These are phyloP conservation scores for Excoecaria cochinchinensis DNA, from an alignment of 345 rosid genomes.

Conservation along the genomic window DNA sequence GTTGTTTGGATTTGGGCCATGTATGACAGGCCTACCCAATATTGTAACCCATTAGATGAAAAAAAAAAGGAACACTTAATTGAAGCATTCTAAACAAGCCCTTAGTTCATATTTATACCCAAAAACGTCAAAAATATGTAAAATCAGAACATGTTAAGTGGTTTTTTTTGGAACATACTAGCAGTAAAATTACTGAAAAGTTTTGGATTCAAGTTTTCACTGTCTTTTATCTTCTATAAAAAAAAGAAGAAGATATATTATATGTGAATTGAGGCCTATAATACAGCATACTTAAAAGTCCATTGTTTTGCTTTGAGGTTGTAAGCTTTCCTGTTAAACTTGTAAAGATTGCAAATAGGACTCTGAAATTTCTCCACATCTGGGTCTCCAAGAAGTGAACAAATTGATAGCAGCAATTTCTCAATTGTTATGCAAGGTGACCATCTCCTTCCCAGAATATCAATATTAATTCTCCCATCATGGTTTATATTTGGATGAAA, in stretches of 20 bases:
- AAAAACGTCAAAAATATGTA: no score
- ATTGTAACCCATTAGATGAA: no score
- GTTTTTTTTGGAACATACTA: no score
- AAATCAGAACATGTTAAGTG: no score
- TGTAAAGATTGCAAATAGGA: background rate
- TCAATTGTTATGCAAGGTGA: conserved; percentile 6
- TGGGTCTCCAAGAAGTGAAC: conserved; percentile 18
- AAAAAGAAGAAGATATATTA: background rate
- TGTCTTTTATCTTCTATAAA: background rate
- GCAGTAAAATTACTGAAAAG: no score
- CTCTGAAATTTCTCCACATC: background rate
- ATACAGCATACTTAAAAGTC: conserved; percentile 9
- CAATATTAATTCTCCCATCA: conserved; percentile 16
- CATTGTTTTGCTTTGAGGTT: conserved; percentile 17
- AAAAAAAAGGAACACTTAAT: no score
- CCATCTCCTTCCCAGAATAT: conserved; percentile 7
- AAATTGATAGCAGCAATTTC: conserved; percentile 16
- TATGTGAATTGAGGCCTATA: background rate
- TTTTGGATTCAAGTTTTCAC: no score
- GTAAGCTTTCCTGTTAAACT: conserved; percentile 1
- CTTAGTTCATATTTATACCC: no score
- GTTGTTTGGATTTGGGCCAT: no score
- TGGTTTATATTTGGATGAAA: conserved; percentile 16
- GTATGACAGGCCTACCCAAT: no score
- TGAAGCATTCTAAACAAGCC: no score